Base-by-base conservation (phyloP, 2,329 filamentous ascomycete genomes). In the Cladosporium sp. region DNA sequence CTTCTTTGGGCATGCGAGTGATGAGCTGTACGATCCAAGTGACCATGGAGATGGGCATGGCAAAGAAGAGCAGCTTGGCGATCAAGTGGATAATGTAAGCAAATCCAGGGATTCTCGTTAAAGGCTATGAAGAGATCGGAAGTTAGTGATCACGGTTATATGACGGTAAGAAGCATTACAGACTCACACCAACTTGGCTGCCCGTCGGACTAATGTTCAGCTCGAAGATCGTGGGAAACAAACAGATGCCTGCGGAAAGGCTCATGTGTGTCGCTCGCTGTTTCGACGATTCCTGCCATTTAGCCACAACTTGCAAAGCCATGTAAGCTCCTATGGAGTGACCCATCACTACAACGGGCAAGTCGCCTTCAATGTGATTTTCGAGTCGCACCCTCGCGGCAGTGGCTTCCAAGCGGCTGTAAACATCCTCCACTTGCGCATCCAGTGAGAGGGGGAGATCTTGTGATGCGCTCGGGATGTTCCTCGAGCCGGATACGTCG, bases 301-400 rank as follows among this genome's bases (percentile, higher is more conserved):
- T 55, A 2, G 50, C 39, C 15, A 62, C 50, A 18, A 56, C 48
- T 53, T 77, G 72, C 13, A 77, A 62, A 1, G 67, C 50, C 38
- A 77, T 72, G 48, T 72, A 77, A 9, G 71, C 59, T 6, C 74
- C 74, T 0, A 76, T 68, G 0, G 69, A 73, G 58, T 77, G 74
- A 1, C 74, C 74, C 40, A 76, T 65, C 6, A 77, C 54, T 7
- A 72, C 57, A 1, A 70, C 61, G 19, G 55, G 54, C 4, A 62
- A 16, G 3, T 50, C 40, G 9, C 18, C 38, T 11, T 51, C 8
- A 4, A 50, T 43, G 9, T 33, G 7, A 18, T 43, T 11, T 22
- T 39, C 25, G 4, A 13, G 7, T 13, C 48, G 16, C 15, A 48
- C 15, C 7, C 48, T 39, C 22, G 20, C 11, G 2, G 35, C 40